These are phyloP conservation scores for Sindora glabra DNA, from an alignment of 306 rosid species.

Conservation along the genomic window DNA sequence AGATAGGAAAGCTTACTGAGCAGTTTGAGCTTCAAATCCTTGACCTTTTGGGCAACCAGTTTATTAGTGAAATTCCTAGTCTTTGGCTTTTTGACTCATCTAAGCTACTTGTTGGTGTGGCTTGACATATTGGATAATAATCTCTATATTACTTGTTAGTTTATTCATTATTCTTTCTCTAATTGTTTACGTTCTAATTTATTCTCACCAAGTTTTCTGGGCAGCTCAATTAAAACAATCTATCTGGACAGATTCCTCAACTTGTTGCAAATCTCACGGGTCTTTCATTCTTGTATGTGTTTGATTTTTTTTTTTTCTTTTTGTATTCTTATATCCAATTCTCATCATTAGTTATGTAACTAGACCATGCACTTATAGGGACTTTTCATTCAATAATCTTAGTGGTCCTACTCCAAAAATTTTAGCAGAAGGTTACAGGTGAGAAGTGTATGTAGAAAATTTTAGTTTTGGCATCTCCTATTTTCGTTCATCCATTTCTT, in stretches of 20 bases:
- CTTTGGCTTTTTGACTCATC: slow-evolving; percentile 64
- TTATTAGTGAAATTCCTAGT: slow-evolving; percentile 65
- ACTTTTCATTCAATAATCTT: slow-evolving; percentile 83
- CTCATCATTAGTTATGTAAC: neutral
- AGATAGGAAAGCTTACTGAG: slow-evolving; percentile 64
- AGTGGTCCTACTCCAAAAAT: slow-evolving; percentile 88
- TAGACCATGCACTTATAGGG: slow-evolving; percentile 51
- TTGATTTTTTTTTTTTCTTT: slow-evolving; percentile 10
- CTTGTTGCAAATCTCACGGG: slow-evolving; percentile 69
- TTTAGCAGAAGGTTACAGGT: slow-evolving; percentile 88
- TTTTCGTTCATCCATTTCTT: neutral
- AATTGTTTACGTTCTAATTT: slow-evolving; percentile 24
- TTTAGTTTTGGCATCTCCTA: neutral
- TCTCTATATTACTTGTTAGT: slow-evolving; percentile 1
- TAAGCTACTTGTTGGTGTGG: slow-evolving; percentile 89
- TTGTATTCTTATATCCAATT: slow-evolving; percentile 5
- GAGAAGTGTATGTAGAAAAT: slow-evolving; percentile 20
- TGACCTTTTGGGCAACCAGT: slow-evolving; percentile 78
- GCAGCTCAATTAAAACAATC: slow-evolving; percentile 76
- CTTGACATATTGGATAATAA: neutral
- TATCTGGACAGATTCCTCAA: slow-evolving; percentile 77
- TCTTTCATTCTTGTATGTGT: slow-evolving; percentile 74
- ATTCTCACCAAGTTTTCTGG: slow-evolving; percentile 70
- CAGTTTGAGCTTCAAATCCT: slow-evolving; percentile 85
- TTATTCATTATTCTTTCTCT: slow-evolving; percentile 21